Evolutionary conservation across 352 stramenopile genomes (phyloP), one percentile per base, ranked within the genome.

Genomic region (Phytophthora sp.): DNA sequence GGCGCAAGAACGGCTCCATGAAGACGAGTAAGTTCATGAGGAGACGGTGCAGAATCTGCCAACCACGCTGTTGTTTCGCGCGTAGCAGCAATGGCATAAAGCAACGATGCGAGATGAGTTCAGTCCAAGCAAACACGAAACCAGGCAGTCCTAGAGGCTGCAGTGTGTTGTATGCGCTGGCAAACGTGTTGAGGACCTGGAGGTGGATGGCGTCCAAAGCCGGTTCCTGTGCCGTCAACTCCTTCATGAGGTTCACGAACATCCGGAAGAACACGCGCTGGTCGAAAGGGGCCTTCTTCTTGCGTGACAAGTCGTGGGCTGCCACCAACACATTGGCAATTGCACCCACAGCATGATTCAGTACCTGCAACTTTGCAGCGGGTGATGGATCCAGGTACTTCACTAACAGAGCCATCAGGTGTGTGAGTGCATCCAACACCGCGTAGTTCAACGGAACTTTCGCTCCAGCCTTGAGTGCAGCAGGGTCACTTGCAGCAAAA

Each of bases 41-140:
- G 35, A 99, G 86, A 16, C 98, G 94, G 69, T 99, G 97, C 49
- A 99, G 92, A 46, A 98, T 95, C 69, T 97, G 89, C 96, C 96
- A 99, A 24, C 96, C 97, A 67, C 98, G 98, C 63, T 99, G 90
- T 44, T 96, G 88, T 76, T 98, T 97, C 9, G 91, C 82, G 26
- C 81, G 82, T 27, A 99, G 74, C 26, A 99, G 74, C 69, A 98
- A 89, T n/a, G 97, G 97, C 82, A 99, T 98, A 68, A 99, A 99
- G 76, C 96, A 98, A 7, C 97, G 87, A 77, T 99, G 96, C 23
- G 94, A 99, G 16, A 99, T 94, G 13, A 99, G 86, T 78, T 99
- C 97, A 30, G 98, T 96, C 98, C 98, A 99, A 29, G 96, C 95
- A 83, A 99, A 99, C 31, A 98, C 93, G 76, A 99, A 99, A 12